Evolutionary conservation across 345 rosid species (phyloP).

Genomic region (Nephelium lappaceum): DNA sequence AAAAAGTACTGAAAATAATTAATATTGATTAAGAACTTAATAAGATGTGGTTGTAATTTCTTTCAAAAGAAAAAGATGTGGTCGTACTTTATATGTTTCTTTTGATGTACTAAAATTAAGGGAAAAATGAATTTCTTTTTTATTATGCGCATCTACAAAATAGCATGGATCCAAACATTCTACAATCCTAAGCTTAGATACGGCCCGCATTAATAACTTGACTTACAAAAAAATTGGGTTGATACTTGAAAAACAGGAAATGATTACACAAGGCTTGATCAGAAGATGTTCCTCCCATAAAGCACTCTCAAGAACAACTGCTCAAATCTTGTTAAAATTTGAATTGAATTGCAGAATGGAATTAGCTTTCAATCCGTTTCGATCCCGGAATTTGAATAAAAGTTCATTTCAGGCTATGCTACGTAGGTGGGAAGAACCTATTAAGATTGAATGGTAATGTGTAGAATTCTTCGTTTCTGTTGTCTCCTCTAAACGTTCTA

Average conservation of each 20-base stretch:
- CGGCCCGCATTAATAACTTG: constrained; percentile 19
- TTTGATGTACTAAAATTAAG: too few species aligned
- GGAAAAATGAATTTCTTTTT: not conserved
- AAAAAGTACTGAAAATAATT: too few species aligned
- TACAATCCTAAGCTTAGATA: constrained; percentile 5
- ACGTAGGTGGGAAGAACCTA: constrained; percentile 93
- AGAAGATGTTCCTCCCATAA: too few species aligned
- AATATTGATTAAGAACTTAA: too few species aligned
- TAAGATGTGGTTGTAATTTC: too few species aligned
- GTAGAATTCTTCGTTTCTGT: constrained; percentile 94
- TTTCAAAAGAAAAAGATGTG: too few species aligned
- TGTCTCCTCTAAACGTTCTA: constrained; percentile 86
- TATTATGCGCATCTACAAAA: constrained; percentile 32
- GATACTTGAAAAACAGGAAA: not conserved
- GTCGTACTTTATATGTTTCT: too few species aligned
- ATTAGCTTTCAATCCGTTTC: not conserved
- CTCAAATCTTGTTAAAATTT: not conserved
- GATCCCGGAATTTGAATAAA: not conserved
- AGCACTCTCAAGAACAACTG: not conserved
- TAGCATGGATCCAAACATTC: constrained; percentile 7
- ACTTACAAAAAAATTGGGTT: constrained; percentile 25
- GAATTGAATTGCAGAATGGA: constrained; percentile 5
- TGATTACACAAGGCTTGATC: not conserved
- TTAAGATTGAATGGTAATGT: constrained; percentile 92
- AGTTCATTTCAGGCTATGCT: not conserved